Evolutionary conservation across 1,284 basidiomycete species (phyloP), one percentile per base, ranked within the genome.

Genomic region (Farysia itapuensis): DNA sequence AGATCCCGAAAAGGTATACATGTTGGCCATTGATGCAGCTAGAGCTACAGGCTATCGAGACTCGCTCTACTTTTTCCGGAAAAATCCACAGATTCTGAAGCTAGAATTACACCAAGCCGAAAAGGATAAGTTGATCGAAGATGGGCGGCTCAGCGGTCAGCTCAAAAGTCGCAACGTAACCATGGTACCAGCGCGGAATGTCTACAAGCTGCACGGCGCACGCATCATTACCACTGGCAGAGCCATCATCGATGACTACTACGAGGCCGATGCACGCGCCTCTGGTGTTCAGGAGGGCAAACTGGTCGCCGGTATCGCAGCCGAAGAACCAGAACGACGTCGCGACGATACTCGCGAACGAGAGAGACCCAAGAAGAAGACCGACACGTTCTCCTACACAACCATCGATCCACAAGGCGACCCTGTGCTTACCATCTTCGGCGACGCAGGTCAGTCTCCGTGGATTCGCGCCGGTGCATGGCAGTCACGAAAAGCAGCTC

Each of bases 1-100:
- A 1, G 80, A 96, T 72, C 86, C 90, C 5, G 83, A 89, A 37
- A 84, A 88, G 39, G 82, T 86, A 54, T 98, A 96, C 79, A 89
- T 95, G 83, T 86, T 98, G 33, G 90, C 94, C 11, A 96, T 98
- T 57, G 94, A 98, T 72, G 93, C 92, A 4, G 94, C 94, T 0
- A 85, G 94, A 20, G 89, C 89, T 4, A 92, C 90, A 29, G 95
- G 94, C 2, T 97, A 92, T 79, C 85, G 90, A 44, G 95, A 98
- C 78, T 96, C 93, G 8, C 81, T 97, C 11, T 96, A 95, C 78
- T 96, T 97, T 77, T 94, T 96, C 79, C 86, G 95, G 11, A 84
- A 89, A 5, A 94, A 94, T 67, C 85, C 86, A 0, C 84, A 90
- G 24, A 87, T 95, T 18, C 82, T 91, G 81, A 97, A 97, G 78